phyloP scores from a whole-genome alignment of 768 basidiomycete species.

The Rhodotorula babjevae region DNA sequence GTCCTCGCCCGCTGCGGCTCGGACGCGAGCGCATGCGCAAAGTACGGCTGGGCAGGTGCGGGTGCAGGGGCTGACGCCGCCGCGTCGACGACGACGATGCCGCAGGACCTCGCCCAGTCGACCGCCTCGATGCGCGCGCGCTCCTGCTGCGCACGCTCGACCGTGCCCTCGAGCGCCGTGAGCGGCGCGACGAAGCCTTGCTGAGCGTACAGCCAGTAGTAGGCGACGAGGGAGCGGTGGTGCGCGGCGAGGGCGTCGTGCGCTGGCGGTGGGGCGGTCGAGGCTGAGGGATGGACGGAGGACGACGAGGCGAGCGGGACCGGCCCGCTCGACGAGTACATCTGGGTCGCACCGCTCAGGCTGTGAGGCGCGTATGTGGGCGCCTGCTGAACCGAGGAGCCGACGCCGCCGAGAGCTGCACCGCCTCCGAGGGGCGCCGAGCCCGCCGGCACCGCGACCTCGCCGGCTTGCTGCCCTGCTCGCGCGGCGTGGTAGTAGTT shows the following conservation, averaged over 20 bases:
- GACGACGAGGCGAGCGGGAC: neutral
- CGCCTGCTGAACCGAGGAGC: too few species aligned
- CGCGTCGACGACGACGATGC: neutral
- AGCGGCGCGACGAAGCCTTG: conserved; percentile 16
- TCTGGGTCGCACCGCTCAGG: too few species aligned
- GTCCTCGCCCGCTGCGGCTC: too few species aligned
- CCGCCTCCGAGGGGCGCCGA: too few species aligned
- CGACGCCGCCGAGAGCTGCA: too few species aligned
- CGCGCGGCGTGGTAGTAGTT: too few species aligned
- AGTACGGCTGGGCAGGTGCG: too few species aligned
- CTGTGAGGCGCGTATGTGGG: neutral
- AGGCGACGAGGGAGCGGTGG: conserved; percentile 28
- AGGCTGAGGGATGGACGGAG: too few species aligned
- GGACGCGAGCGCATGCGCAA: neutral
- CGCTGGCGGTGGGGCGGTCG: neutral
- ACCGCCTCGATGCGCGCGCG: conserved; percentile 25
- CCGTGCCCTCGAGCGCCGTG: neutral
- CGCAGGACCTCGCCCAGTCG: conserved; percentile 24
- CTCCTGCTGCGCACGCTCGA: conserved; percentile 9
- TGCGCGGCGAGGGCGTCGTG: conserved; percentile 2
- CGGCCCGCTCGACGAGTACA: neutral
- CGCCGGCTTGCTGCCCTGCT: too few species aligned
- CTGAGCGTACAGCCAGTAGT: conserved; percentile 31
- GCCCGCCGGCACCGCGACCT: too few species aligned
- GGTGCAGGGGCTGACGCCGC: too few species aligned